Percentiles rank a stretch among this genome's conserved stretches.
phyloP scores from a whole-genome alignment of 345 rosid genomes.

The Melaleuca alternifolia region DNA sequence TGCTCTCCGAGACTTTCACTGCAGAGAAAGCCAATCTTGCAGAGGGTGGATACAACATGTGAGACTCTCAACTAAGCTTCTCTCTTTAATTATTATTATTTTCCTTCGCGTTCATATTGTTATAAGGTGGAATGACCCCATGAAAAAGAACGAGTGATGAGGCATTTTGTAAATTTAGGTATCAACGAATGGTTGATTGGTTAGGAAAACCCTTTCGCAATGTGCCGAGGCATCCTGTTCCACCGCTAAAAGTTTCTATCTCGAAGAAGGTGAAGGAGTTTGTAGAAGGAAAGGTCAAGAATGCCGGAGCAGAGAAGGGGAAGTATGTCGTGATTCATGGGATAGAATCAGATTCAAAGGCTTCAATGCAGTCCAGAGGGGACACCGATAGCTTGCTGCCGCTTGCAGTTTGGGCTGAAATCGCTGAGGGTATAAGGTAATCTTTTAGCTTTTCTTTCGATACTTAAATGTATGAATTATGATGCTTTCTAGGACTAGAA shows the following conservation, averaged over 20 bases:
- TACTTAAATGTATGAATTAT: background rate
- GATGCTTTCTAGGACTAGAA: background rate
- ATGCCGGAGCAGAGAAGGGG: conserved; percentile 66
- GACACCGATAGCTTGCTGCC: conserved; percentile 79
- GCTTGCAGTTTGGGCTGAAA: conserved; percentile 55
- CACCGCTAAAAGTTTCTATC: conserved; percentile 62
- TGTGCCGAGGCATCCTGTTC: conserved; percentile 63
- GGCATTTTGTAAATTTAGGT: conserved; percentile 37
- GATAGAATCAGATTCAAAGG: conserved; percentile 88
- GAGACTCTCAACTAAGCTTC: background rate
- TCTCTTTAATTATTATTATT: background rate
- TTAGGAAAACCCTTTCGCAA: conserved; percentile 68
- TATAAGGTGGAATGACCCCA: background rate
- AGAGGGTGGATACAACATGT: conserved; percentile 71
- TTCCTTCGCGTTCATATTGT: background rate
- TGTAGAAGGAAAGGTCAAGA: conserved; percentile 58
- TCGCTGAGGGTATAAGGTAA: conserved; percentile 52
- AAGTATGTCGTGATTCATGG: conserved; percentile 86
- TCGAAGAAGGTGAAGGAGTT: conserved; percentile 73
- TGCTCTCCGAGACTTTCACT: conserved; percentile 68
- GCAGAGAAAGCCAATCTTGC: conserved; percentile 60
- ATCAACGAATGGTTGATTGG: conserved; percentile 78
- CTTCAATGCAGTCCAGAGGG: conserved; percentile 87
- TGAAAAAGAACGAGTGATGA: background rate
- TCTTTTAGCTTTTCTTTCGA: background rate